Conservation (phyloP, 2,329 filamentous ascomycete genomes). For the Neobulgaria alba region DNA sequence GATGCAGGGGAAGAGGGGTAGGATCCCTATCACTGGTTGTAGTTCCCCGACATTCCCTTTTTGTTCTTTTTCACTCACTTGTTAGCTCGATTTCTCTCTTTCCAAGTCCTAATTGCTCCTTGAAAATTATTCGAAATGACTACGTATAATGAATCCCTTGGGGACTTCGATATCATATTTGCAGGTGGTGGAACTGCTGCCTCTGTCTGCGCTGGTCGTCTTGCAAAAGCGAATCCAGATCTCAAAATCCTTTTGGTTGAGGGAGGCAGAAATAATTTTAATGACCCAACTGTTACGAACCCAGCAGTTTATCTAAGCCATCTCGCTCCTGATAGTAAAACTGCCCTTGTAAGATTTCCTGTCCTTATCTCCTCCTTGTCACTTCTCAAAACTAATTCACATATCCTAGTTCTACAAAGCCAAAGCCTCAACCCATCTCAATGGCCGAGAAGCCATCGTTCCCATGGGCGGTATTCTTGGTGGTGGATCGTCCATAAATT, state of each 20-base stretch:
- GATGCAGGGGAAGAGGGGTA: too few species aligned
- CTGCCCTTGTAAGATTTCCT: conserved; percentile 32
- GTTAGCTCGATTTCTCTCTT: too few species aligned
- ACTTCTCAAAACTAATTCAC: not conserved
- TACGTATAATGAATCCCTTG: conserved; percentile 18
- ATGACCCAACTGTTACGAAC: conserved; percentile 40
- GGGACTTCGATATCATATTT: conserved; percentile 43
- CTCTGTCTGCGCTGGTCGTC: conserved; percentile 40
- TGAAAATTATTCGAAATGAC: conserved; percentile 17
- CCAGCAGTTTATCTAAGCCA: conserved; percentile 43
- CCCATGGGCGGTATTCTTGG: conserved; percentile 44
- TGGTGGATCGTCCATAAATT: conserved; percentile 53
- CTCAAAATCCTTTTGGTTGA: conserved; percentile 46
- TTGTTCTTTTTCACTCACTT: too few species aligned
- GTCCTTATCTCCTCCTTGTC: not conserved
- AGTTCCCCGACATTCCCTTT: too few species aligned
- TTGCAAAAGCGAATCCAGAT: conserved; percentile 41
- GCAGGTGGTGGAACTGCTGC: conserved; percentile 42
- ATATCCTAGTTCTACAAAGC: conserved; percentile 40
- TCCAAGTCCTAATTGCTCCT: too few species aligned
- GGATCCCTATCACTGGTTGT: too few species aligned
- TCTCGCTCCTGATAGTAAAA: conserved; percentile 39
- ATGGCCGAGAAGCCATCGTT: conserved; percentile 35
- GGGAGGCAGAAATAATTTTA: conserved; percentile 43
- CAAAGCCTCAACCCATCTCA: conserved; percentile 37